Base-by-base conservation (phyloP, 192 early-diverging fungal genomes). In the Gigaspora rosea region DNA sequence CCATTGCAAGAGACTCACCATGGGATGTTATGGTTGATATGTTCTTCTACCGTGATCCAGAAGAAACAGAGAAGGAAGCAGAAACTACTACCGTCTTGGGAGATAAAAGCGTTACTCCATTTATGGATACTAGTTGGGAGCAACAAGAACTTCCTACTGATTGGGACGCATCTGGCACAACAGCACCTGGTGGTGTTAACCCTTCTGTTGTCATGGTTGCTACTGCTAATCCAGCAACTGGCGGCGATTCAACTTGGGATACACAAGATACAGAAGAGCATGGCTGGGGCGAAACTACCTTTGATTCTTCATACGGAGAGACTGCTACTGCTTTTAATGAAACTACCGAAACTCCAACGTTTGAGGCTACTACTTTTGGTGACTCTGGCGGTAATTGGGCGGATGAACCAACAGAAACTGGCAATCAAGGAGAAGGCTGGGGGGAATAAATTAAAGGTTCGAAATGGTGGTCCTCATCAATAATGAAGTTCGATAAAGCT, bases 11-110 rank as follows among this genome's bases (percentile, higher is more conserved):
- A 84, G 82, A 88, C 80, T 83, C 88, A 78, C 86, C 90, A 76
- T 99, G 98, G 98, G 88, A 95, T 75, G 87, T 99, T 81, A 99
- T 99, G 97, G 94, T 95, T 79, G 98, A 99, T 88, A 96, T 99
- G 98, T 99, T 98, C 98, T 98, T 99, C 94, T 99, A 92, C 93
- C 94, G 98, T 82, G 97, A 98, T 84, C 92, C 97, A 79, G 95
- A 94, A 81, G 98, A 99, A 84, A 91, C 92, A 71, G 93, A 94
- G 85, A 96, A 97, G 92, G 96, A 99, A 81, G 92, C 90, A 71
- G 89, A 91, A 73, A 87, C 88, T 64, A 89, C 84, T 61, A 88
- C 84, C n/a, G 80, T 80, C 73, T 85, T 82, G 49, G 87, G 86
- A 76, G 78, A 78, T 59, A 16, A 35, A 6, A 84, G 73, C 57